These are phyloP conservation scores for Echium plantagineum DNA, from an alignment of 257 asterid species.

Conservation along the genomic window DNA sequence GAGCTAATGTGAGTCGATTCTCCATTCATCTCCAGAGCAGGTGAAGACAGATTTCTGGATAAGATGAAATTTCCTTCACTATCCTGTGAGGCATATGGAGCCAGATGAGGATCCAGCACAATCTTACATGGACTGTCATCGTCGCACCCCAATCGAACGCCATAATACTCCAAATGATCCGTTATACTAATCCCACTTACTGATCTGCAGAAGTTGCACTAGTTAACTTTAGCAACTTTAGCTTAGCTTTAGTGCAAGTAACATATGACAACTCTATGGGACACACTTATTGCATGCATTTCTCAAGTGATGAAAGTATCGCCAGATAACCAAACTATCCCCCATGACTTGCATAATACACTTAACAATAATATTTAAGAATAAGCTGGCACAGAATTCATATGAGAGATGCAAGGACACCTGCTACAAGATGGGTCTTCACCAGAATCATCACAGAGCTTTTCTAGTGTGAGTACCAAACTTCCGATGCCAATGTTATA, in stretches of 20 bases:
- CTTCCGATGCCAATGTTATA: constrained; percentile 40
- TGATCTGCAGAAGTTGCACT: constrained; percentile 42
- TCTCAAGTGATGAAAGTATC: not conserved
- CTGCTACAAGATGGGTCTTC: constrained; percentile 99
- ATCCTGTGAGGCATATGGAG: constrained; percentile 36
- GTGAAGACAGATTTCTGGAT: constrained; percentile 27
- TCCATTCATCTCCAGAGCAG: constrained; percentile 26
- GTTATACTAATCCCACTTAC: constrained; percentile 78
- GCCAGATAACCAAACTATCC: not conserved
- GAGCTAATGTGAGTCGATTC: constrained; percentile 14
- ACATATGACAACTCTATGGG: not conserved
- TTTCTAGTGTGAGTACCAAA: constrained; percentile 50
- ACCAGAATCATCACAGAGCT: constrained; percentile 83
- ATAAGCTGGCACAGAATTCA: not conserved
- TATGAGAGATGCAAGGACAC: constrained; percentile 23
- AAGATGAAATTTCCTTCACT: constrained; percentile 54
- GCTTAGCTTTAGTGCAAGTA: not conserved
- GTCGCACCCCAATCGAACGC: constrained; percentile 64
- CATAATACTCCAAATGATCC: constrained; percentile 71
- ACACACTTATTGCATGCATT: not conserved
- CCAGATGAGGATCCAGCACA: constrained; percentile 40
- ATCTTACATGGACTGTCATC: constrained; percentile 44
- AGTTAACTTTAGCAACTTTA: constrained; percentile 2
- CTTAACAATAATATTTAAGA: not conserved
- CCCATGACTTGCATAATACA: not conserved